A percentile compares a stretch with the other conserved stretches of the same genome.
Conservation (phyloP, 768 basidiomycete species). For the Ramaria rubella region DNA sequence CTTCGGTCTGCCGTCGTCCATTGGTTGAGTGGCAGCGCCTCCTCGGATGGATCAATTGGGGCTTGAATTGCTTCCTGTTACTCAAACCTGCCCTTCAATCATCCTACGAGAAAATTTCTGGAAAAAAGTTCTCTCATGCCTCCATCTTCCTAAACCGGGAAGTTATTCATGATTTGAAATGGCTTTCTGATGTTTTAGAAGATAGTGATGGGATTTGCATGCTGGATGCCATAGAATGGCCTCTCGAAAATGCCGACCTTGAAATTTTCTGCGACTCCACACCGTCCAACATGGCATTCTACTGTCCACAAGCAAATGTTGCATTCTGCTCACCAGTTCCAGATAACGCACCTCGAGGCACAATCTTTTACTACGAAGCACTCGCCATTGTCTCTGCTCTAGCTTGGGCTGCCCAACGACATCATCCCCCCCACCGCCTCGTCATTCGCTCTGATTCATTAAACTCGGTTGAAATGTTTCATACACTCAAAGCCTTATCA, state of each 20-base stretch:
- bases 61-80: conserved; percentile 33
- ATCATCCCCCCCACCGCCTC: conserved; percentile 6
- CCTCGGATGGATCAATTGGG: conserved; percentile 37
- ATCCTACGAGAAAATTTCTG: conserved; percentile 31
- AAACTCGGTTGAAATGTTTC: conserved; percentile 23
- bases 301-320: conserved; percentile 4
- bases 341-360: background rate
- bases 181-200: conserved; percentile 21
- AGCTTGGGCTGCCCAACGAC: background rate
- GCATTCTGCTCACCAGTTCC: conserved; percentile 7
- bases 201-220: background rate
- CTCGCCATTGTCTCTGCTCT: conserved; percentile 3
- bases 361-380: conserved; percentile 15
- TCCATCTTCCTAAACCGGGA: conserved; percentile 29
- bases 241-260: background rate
- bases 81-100: conserved; percentile 27
- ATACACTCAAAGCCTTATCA: conserved; percentile 14
- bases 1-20: conserved; percentile 4
- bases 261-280: background rate
- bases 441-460: conserved; percentile 21
- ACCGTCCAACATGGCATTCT: conserved; percentile 9
- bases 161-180: conserved; percentile 25
- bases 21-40: conserved; percentile 24
- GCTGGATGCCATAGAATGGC: background rate
- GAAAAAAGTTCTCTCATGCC: conserved; percentile 14